Evolutionary conservation across 148 eudicot genomes (phyloP).

Genomic region (Persicaria maculosa): DNA sequence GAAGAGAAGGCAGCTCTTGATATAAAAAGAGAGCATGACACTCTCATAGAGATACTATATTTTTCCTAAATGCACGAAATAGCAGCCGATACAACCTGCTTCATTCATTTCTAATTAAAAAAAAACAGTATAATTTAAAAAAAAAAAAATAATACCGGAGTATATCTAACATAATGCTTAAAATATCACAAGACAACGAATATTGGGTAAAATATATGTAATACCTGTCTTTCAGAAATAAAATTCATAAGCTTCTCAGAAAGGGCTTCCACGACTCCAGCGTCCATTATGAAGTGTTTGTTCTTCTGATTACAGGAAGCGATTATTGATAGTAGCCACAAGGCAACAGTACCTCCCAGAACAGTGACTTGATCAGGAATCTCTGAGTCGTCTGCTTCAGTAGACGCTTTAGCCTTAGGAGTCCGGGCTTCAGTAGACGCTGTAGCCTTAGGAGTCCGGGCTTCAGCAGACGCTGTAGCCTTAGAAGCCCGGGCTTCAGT

Average conservation of each 20-base stretch:
- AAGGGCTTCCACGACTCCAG: conserved; percentile 72
- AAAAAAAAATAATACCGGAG: background rate
- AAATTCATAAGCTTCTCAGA: conserved; percentile 51
- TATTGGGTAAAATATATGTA: background rate
- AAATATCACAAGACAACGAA: background rate
- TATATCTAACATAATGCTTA: background rate
- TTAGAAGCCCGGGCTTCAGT: too few relatives aligned
- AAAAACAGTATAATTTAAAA: background rate
- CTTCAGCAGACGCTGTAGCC: conserved; percentile 17
- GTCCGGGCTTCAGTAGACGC: too few relatives aligned
- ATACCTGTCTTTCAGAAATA: conserved; percentile 56
- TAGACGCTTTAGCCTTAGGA: conserved; percentile 22
- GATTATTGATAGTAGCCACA: conserved; percentile 68
- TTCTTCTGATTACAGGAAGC: conserved; percentile 50
- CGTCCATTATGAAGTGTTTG: conserved; percentile 51
- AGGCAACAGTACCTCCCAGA: conserved; percentile 60
- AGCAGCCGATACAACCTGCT: background rate
- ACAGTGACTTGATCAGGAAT: conserved; percentile 64
- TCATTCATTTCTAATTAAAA: background rate
- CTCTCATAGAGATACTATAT: background rate
- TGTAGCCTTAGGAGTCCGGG: conserved; percentile 2
- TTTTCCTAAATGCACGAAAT: background rate
- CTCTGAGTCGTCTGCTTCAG: conserved; percentile 46
- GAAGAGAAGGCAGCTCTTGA: background rate
- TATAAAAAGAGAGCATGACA: background rate